These are phyloP conservation scores for Dipteronia dyeriana DNA, from an alignment of 345 rosid species.

Conservation along the genomic window DNA sequence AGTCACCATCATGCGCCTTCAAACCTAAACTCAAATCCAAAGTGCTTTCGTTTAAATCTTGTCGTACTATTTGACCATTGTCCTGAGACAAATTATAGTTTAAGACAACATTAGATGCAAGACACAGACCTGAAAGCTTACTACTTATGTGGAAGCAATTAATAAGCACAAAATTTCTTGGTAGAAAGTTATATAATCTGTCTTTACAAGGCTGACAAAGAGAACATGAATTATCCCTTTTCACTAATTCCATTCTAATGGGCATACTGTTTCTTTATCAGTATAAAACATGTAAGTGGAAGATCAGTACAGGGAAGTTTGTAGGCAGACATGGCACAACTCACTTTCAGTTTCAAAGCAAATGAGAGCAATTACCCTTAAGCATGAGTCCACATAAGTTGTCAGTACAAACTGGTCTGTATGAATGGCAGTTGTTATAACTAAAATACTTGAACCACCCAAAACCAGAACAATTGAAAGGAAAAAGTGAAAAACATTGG, in stretches of 20 bases:
- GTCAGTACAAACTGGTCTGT: conserved; percentile 10
- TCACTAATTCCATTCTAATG: neutral
- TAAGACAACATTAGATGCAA: conserved; percentile 22
- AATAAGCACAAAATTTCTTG: neutral
- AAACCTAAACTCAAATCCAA: conserved; percentile 71
- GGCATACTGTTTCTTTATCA: neutral
- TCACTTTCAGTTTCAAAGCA: conserved; percentile 6
- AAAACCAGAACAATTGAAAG: neutral
- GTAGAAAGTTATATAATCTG: neutral
- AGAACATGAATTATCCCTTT: neutral
- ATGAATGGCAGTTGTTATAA: neutral
- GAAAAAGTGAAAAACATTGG: neutral
- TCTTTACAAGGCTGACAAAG: neutral
- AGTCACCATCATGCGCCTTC: conserved; percentile 46
- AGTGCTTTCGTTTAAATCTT: conserved; percentile 91
- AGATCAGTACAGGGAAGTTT: neutral
- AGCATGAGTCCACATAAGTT: conserved; percentile 1
- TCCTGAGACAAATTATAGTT: conserved; percentile 46
- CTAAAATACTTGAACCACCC: no score
- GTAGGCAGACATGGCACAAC: neutral
- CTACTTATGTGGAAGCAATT: neutral
- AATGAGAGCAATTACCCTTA: conserved; percentile 1
- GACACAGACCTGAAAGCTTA: conserved; percentile 4
- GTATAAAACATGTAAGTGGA: neutral
- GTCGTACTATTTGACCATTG: conserved; percentile 53